Conservation (phyloP, 2,329 filamentous ascomycete species). For the Neodidymelliopsis sp. region DNA sequence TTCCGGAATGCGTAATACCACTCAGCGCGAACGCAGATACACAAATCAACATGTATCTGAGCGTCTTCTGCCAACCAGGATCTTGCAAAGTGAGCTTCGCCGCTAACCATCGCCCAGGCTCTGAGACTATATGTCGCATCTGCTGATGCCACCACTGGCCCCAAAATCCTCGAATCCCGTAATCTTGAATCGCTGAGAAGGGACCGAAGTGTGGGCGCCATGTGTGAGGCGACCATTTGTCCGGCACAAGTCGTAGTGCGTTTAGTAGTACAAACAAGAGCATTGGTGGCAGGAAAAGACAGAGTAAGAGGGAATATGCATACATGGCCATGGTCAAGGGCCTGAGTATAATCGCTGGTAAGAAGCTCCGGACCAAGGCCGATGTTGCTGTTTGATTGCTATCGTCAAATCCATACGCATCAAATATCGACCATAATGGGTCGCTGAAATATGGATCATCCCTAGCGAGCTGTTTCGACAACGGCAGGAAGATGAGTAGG, state of each 20-base stretch:
- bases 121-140: slow-evolving; percentile 20
- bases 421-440: slow-evolving; percentile 1
- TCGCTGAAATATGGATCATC: slow-evolving; percentile 15
- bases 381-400: not conserved
- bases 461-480: slow-evolving; percentile 12
- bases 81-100: not conserved
- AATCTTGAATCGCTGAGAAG: slow-evolving; percentile 4
- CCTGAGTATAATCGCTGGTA: slow-evolving; percentile 9
- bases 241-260: not conserved
- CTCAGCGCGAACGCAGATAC: slow-evolving; percentile 14
- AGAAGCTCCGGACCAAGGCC: not conserved
- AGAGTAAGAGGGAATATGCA: slow-evolving; percentile 11
- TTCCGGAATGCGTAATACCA: slow-evolving; percentile 14
- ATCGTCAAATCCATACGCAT: not conserved
- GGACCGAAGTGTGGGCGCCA: slow-evolving; percentile 15
- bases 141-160: slow-evolving; percentile 23
- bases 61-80: not conserved
- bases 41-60: slow-evolving; percentile 16
- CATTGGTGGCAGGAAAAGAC: slow-evolving; percentile 15
- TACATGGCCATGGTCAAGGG: slow-evolving; percentile 13
- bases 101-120: slow-evolving; percentile 12
- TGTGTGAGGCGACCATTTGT: slow-evolving; percentile 15
- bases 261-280: slow-evolving; percentile 8
- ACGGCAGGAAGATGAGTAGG: slow-evolving; percentile 8
- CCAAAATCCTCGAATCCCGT: slow-evolving; percentile 16